These are phyloP conservation scores for Theileria sp. DNA, from an alignment of 169 alveolate species.

Conservation along the genomic window DNA sequence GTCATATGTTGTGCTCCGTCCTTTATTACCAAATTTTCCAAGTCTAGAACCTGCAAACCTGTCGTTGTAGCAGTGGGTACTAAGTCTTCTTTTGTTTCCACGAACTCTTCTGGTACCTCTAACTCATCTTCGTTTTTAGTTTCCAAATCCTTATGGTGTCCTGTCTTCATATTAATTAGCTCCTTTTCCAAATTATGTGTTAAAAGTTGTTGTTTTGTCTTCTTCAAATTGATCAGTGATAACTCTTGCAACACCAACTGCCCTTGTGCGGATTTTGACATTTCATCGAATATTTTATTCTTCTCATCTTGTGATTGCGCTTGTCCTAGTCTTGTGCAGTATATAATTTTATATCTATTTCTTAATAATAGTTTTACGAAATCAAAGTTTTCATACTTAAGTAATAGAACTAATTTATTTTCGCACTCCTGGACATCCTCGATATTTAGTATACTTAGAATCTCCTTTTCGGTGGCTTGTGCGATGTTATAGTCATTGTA, in stretches of 20 bases:
- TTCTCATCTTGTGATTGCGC: slow-evolving; percentile 91
- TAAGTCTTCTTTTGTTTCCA: slow-evolving; percentile 4
- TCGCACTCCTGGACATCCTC: slow-evolving; percentile 93
- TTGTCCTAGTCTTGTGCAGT: slow-evolving; percentile 90
- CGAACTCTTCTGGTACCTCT: slow-evolving; percentile 2
- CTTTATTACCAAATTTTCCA: slow-evolving; percentile 80
- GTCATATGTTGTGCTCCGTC: slow-evolving; percentile 88
- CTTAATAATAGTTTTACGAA: slow-evolving; percentile 84
- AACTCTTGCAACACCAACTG: slow-evolving; percentile 83
- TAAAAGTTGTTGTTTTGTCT: slow-evolving; percentile 77
- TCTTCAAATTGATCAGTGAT: slow-evolving; percentile 69
- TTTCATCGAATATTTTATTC: slow-evolving; percentile 75
- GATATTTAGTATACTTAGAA: slow-evolving; percentile 71
- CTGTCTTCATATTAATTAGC: slow-evolving; percentile 71
- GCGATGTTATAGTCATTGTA: slow-evolving; percentile 81
- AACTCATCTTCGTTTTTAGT: slow-evolving; percentile 21
- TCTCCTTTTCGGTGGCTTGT: slow-evolving; percentile 87
- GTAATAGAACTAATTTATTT: slow-evolving; percentile 82
- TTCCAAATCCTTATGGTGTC: slow-evolving; percentile 8
- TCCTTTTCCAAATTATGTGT: slow-evolving; percentile 78
- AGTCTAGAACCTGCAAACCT: slow-evolving; percentile 35
- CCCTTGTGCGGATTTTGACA: slow-evolving; percentile 84
- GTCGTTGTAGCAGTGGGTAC: slow-evolving; percentile 20
- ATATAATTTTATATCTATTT: slow-evolving; percentile 88
- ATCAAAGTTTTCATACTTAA: slow-evolving; percentile 91